Evolutionary conservation across 306 rosid genomes (phyloP).

Genomic region (Trifolium subterraneum): DNA sequence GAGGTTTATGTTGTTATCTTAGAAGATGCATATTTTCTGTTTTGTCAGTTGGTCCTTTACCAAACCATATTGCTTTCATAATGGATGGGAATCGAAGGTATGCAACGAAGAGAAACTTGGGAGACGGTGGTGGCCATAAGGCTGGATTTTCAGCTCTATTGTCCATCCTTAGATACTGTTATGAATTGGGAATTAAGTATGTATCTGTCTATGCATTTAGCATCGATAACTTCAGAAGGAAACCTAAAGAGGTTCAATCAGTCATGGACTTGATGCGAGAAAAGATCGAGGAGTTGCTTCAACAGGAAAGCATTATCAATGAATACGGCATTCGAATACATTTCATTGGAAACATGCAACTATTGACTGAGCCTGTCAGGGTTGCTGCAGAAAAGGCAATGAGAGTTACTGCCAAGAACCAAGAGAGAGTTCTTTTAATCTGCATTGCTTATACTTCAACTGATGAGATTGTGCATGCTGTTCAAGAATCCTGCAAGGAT

Average conservation of each 20-base stretch:
- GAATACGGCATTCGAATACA: constrained; percentile 64
- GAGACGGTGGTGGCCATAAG: constrained; percentile 64
- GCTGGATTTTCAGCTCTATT: constrained; percentile 66
- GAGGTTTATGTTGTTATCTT: constrained; percentile 47
- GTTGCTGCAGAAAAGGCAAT: constrained; percentile 68
- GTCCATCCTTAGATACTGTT: constrained; percentile 65
- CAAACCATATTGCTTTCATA: constrained; percentile 80
- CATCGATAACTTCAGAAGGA: constrained; percentile 77
- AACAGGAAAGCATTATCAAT: constrained; percentile 54
- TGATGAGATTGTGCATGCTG: constrained; percentile 71
- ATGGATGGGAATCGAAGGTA: constrained; percentile 93
- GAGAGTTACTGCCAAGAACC: constrained; percentile 67
- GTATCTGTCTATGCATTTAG: constrained; percentile 84
- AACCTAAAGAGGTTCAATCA: constrained; percentile 60
- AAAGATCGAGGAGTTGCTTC: constrained; percentile 67
- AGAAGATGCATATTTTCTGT: constrained; percentile 63
- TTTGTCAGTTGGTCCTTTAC: constrained; percentile 71
- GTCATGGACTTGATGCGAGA: constrained; percentile 78
- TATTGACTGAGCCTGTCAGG: constrained; percentile 62
- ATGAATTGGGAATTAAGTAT: constrained; percentile 73
- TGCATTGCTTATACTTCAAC: constrained; percentile 74
- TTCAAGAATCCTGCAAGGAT: constrained; percentile 62
- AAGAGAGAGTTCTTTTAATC: constrained; percentile 55
- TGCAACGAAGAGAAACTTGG: constrained; percentile 61
- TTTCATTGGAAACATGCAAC: constrained; percentile 70